These are phyloP conservation scores for Dipodascopsis tothii DNA, from an alignment of 805 yeast species.

Conservation along the genomic window DNA sequence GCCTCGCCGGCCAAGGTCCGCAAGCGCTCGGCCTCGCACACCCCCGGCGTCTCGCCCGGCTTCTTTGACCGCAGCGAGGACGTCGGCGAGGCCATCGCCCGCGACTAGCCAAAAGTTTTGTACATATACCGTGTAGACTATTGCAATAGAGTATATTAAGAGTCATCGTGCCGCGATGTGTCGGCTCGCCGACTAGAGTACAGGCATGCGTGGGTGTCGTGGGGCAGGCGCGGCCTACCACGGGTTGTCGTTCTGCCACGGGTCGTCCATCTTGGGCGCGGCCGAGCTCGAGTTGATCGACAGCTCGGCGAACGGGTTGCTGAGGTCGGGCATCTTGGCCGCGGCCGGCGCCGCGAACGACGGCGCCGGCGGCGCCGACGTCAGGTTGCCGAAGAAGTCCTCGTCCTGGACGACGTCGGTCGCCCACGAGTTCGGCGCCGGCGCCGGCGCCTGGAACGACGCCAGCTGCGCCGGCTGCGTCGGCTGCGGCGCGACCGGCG, in stretches of 20 bases:
- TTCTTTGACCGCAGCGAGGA: no score
- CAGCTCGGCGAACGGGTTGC: slow-evolving; percentile 15
- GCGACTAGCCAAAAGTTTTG: no score
- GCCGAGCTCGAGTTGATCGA: slow-evolving; percentile 4
- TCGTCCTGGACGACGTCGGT: background rate
- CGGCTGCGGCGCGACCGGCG: slow-evolving; percentile 8
- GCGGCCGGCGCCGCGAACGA: background rate
- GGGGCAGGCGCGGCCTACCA: no score
- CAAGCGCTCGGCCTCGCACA: no score
- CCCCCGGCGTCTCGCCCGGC: no score
- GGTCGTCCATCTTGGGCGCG: background rate
- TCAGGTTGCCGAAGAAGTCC: background rate
- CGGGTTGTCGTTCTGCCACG: background rate
- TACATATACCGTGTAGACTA: no score
- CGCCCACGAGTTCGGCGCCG: slow-evolving; percentile 1
- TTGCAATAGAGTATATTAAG: no score
- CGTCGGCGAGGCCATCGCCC: no score
- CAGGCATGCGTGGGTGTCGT: no score
- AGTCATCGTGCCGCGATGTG: no score
- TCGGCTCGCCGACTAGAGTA: no score
- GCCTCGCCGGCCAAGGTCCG: no score
- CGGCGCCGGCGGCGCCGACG: slow-evolving; percentile 1
- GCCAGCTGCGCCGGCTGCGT: slow-evolving; percentile 1
- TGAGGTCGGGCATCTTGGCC: slow-evolving; percentile 4
- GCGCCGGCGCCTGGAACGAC: background rate